Conservation (phyloP, 176 grass and related monocot genomes). For the Sorghum bicolor region Sorghum_bicolor_NCBIv3 NC_012870.2:74370001-74370500, state of each 20-base stretch:
- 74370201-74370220: background rate
- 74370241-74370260: background rate
- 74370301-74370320: background rate
- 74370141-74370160: background rate
- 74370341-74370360: background rate
- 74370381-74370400: background rate
- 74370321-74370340: background rate
- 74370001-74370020: background rate
- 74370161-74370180: constrained; percentile 10
- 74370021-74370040: background rate
- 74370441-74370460: background rate
- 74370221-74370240: background rate
- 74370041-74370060: background rate
- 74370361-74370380: background rate
- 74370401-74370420: background rate
- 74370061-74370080: background rate
- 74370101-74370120: background rate
- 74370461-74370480: background rate
- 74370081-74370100: background rate
- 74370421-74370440: background rate
- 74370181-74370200: constrained; percentile 6
- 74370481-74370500: constrained; percentile 1
- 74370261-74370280: background rate
- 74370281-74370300: constrained; percentile 7
- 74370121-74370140: background rate